A percentile compares a stretch with the other conserved stretches of the same genome.
These are phyloP conservation scores for Monosporascus sp. DNA, from an alignment of 2,329 filamentous ascomycete genomes.

Conservation along the genomic window DNA sequence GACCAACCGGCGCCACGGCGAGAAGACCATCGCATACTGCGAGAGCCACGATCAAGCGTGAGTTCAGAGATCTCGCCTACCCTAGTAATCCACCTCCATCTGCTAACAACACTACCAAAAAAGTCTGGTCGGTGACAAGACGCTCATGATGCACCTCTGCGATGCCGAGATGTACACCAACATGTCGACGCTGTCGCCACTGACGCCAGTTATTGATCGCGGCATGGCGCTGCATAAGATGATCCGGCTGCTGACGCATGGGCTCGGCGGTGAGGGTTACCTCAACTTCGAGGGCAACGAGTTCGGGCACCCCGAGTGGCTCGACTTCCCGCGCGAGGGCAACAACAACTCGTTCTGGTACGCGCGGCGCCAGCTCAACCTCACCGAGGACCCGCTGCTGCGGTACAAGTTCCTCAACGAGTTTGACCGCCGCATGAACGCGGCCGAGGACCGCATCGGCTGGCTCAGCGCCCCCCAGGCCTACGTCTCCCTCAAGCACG, in stretches of 20 bases:
- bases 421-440: slow-evolving; percentile 90
- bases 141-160: slow-evolving; percentile 95
- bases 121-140: slow-evolving; percentile 95
- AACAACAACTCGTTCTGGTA: slow-evolving; percentile 95
- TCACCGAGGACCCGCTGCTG: slow-evolving; percentile 78
- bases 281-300: slow-evolving; percentile 99
- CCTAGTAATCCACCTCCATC: neutral
- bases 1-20: slow-evolving; percentile 87
- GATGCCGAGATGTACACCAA: slow-evolving; percentile 97
- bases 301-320: slow-evolving; percentile 97
- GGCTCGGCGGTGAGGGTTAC: slow-evolving; percentile 89
- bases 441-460: slow-evolving; percentile 78
- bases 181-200: slow-evolving; percentile 81
- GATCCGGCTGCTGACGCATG: slow-evolving; percentile 90
- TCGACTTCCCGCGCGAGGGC: slow-evolving; percentile 92
- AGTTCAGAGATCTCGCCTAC: slow-evolving; percentile 31
- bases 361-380: slow-evolving; percentile 86
- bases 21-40: slow-evolving; percentile 97
- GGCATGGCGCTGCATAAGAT: slow-evolving; percentile 95
- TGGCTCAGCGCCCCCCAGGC: slow-evolving; percentile 86
- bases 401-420: slow-evolving; percentile 90
- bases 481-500: slow-evolving; percentile 90
- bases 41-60: slow-evolving; percentile 98
- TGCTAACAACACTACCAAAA: slow-evolving; percentile 14
- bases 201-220: slow-evolving; percentile 84